Evolutionary conservation across 306 rosid genomes (phyloP).

Genomic region (Trichosanthes truncata): DNA sequence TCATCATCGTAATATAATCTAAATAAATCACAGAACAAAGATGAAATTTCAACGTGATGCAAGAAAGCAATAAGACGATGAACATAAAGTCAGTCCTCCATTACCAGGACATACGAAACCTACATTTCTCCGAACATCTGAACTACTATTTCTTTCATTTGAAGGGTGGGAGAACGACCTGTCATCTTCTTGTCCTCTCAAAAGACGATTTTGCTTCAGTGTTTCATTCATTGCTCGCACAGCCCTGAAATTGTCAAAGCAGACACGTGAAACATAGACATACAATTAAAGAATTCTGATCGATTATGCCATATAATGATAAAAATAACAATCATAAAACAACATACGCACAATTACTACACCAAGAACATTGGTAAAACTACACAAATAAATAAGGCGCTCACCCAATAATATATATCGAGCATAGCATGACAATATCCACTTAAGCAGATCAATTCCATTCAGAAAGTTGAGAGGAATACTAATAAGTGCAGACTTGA

Average conservation of each 20-base stretch:
- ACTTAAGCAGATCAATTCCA: background rate
- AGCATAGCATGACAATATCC: background rate
- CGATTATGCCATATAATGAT: background rate
- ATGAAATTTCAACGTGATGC: constrained; percentile 13
- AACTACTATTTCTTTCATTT: constrained; percentile 24
- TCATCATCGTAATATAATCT: background rate
- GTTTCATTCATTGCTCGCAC: constrained; percentile 97
- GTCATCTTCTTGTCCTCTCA: constrained; percentile 59
- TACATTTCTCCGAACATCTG: constrained; percentile 39
- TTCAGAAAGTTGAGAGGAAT: background rate
- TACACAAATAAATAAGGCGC: background rate
- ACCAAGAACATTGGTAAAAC: background rate
- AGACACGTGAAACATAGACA: background rate
- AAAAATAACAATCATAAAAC: background rate
- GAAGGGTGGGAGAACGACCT: constrained; percentile 46
- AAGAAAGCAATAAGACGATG: background rate
- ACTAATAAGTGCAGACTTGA: background rate
- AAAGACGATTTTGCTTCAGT: constrained; percentile 84
- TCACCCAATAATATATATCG: background rate
- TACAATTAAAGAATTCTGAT: background rate
- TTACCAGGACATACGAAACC: constrained; percentile 17
- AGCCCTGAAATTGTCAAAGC: constrained; percentile 47
- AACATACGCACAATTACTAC: background rate
- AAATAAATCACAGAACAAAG: background rate
- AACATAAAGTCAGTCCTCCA: constrained; percentile 8